These are phyloP conservation scores for Russula compacta DNA, from an alignment of 768 basidiomycete genomes.

Conservation along the genomic window DNA sequence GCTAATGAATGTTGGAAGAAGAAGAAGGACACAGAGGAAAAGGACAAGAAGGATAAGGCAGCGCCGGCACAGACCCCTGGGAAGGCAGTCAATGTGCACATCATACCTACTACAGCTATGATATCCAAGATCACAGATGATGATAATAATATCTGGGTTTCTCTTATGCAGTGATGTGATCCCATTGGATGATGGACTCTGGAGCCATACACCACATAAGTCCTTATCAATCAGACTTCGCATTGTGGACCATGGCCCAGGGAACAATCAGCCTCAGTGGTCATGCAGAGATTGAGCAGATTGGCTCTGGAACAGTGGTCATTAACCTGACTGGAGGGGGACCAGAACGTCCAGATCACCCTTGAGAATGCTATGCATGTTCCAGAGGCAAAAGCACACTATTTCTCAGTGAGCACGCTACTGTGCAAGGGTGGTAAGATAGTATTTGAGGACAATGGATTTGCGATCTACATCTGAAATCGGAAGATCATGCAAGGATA, in stretches of 20 bases:
- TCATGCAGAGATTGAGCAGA: not conserved
- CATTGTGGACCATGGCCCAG: accelerated
- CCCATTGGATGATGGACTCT: not conserved
- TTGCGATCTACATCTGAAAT: not conserved
- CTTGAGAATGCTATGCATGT: not conserved
- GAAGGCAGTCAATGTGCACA: not conserved
- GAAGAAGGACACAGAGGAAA: not conserved
- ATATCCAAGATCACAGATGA: not conserved
- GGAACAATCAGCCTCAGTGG: not conserved
- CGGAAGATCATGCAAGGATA: not conserved
- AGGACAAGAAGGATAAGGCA: not conserved
- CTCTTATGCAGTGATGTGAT: not conserved
- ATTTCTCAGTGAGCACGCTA: not conserved
- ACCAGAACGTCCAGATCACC: not conserved
- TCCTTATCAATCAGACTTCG: not conserved
- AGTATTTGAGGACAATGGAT: not conserved
- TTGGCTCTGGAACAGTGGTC: not conserved
- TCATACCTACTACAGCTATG: not conserved
- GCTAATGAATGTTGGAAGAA: not conserved
- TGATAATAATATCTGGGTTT: not conserved
- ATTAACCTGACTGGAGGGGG: not conserved
- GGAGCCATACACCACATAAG: not conserved
- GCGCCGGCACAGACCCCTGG: not conserved
- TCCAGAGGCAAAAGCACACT: not conserved
- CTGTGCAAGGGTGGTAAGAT: not conserved